These are phyloP conservation scores for Chrysanthemum makinoi DNA, from an alignment of 129 eudicot genomes.

Conservation along the genomic window DNA sequence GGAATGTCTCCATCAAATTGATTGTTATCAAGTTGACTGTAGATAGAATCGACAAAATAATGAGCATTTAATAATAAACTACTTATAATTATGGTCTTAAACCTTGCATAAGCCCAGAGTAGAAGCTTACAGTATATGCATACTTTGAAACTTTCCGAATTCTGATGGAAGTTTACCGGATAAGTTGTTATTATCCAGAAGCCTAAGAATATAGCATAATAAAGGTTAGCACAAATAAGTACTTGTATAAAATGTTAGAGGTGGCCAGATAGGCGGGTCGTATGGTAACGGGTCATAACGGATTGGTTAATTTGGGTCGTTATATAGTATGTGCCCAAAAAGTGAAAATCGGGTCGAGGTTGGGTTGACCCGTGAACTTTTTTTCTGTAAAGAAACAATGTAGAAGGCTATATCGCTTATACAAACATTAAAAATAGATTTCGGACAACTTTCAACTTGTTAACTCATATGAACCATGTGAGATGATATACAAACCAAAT, in stretches of 20 bases:
- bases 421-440: background rate
- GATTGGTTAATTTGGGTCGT: slow-evolving; percentile 4
- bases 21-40: slow-evolving; percentile 91
- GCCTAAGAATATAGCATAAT: slow-evolving; percentile 42
- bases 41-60: slow-evolving; percentile 8
- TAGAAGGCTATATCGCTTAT: background rate
- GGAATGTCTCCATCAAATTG: slow-evolving; percentile 69
- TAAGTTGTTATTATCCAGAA: slow-evolving; percentile 74
- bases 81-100: background rate
- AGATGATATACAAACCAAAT: slow-evolving; percentile 1
- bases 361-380: background rate
- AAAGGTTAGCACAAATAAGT: slow-evolving; percentile 13
- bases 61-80: background rate
- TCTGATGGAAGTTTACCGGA: slow-evolving; percentile 82
- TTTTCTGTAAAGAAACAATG: background rate
- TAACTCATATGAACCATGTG: background rate
- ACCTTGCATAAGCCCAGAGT: background rate
- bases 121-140: slow-evolving; percentile 57
- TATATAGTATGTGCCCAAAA: background rate
- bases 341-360: background rate
- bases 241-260: background rate
- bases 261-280: background rate
- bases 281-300: slow-evolving; percentile 1
- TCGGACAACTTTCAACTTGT: background rate
- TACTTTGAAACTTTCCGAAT: slow-evolving; percentile 38